Percentiles rank a stretch among this genome's conserved stretches.
phyloP scores from a whole-genome alignment of 768 basidiomycete genomes.

The Arthromyces matolae region DNA sequence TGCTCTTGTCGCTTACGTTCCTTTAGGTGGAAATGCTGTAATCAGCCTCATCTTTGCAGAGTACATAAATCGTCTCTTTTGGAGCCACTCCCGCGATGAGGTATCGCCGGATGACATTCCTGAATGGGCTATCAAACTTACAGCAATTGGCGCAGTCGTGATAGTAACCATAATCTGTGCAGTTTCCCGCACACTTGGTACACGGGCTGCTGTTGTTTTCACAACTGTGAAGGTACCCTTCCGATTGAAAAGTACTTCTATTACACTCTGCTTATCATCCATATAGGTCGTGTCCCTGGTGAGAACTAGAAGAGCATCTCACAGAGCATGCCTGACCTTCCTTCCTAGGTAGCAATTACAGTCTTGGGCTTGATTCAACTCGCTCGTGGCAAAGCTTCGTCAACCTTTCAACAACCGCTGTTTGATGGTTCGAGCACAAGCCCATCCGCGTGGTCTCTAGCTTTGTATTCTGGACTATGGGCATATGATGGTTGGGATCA shows the following conservation, averaged over 20 bases:
- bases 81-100: conserved; percentile 66
- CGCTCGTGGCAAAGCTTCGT: conserved; percentile 63
- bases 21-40: conserved; percentile 70
- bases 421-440: conserved; percentile 74
- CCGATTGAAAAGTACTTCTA: not conserved
- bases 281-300: conserved; percentile 63
- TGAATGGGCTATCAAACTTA: conserved; percentile 88
- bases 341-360: conserved; percentile 63
- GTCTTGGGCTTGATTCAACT: conserved; percentile 78
- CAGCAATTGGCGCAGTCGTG: conserved; percentile 69
- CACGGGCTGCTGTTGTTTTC: conserved; percentile 81
- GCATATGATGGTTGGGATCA: conserved; percentile 98
- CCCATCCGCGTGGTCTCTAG: conserved; percentile 86
- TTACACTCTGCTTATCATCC: not conserved
- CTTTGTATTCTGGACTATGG: conserved; percentile 92
- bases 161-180: conserved; percentile 77
- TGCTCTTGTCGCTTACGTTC: not conserved
- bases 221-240: conserved; percentile 73
- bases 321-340: conserved; percentile 1
- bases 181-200: conserved; percentile 71
- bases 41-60: conserved; percentile 88
- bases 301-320: conserved; percentile 22
- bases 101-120: conserved; percentile 78
- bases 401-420: conserved; percentile 61
- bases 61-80: conserved; percentile 88